Evolutionary conservation across 202 grass and related monocot species (phyloP), one percentile per base, ranked within the genome.

Genomic region (Cymbopogon flexuosus): DNA sequence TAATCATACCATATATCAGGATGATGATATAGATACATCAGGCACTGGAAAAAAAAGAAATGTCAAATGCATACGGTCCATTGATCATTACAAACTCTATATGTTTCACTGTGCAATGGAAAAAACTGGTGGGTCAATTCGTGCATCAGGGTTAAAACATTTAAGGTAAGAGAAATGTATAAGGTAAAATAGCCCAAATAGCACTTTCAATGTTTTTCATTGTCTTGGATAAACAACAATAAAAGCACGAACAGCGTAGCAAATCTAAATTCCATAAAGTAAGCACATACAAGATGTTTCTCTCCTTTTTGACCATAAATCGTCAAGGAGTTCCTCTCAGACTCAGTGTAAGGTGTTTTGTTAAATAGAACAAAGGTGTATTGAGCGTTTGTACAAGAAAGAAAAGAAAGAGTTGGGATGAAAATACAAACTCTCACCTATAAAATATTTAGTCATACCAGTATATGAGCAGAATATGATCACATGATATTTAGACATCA

Each of bases 1-100:
- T 93, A 98, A 82, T 94, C 95, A 86, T 94, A 94, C 95, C 95
- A 94, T 88, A 91, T 79, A 89, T 98, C 95, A 91, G 95, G 92
- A 86, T 98, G 89, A 84, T 98, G 92, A 74, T 98, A 95, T 23
- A 98, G 86, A 88, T 98, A 95, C 90, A 98, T 95, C 79, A 95
- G 84, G 62, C 92, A 91, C 92, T 98, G 87, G 21, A 76, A 83
- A 77, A 65, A 9, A 61, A 61, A 10, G 5, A n/a, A 82, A 60
- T 62, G 27, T 60, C 65, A 8, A 71, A 64, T 64, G 68, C 5
- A 68, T 37, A 9, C 16, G 0, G 12, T 5, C 18, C 0, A 65
- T 18, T 43, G 41, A 68, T 47, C 49, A 81, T 46, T 40, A 66
- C 6, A 35, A 80, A 66, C 65, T 21, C n/a, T 40, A 75, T 66